Percentiles rank a stretch among this genome's conserved stretches.
These are phyloP conservation scores for Claviceps monticola DNA, from an alignment of 2,329 filamentous ascomycete species.

Conservation along the genomic window DNA sequence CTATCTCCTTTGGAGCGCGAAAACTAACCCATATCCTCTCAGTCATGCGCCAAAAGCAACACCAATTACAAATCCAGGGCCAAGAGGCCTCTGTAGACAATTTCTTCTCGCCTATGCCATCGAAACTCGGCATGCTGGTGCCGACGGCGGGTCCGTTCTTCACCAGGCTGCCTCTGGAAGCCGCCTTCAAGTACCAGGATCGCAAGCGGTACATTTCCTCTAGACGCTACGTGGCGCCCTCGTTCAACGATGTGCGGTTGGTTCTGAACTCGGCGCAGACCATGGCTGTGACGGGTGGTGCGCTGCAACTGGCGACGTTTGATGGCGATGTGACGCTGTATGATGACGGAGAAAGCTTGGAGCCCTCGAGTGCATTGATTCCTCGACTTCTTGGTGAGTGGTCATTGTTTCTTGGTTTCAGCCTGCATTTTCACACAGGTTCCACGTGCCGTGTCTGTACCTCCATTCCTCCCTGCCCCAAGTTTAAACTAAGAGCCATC, in stretches of 20 bases:
- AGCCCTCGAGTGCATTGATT: slow-evolving; percentile 65
- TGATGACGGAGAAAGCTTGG: slow-evolving; percentile 71
- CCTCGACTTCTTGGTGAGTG: slow-evolving; percentile 37
- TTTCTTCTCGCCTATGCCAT: slow-evolving; percentile 38
- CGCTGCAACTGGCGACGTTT: slow-evolving; percentile 79
- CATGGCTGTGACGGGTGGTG: slow-evolving; percentile 72
- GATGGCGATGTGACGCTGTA: slow-evolving; percentile 97
- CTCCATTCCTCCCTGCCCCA: not conserved
- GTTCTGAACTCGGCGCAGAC: slow-evolving; percentile 91
- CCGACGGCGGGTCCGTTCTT: slow-evolving; percentile 90
- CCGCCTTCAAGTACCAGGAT: slow-evolving; percentile 88
- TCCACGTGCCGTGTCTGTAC: not conserved
- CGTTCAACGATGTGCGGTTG: slow-evolving; percentile 90
- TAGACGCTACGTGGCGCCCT: slow-evolving; percentile 83
- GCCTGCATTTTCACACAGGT: no score
- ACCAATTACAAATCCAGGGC: slow-evolving; percentile 2
- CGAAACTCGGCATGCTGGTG: slow-evolving; percentile 84
- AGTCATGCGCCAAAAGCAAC: slow-evolving; percentile 55
- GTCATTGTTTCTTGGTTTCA: not conserved
- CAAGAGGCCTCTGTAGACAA: not conserved
- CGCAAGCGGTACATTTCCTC: slow-evolving; percentile 73
- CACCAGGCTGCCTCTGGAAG: slow-evolving; percentile 71
- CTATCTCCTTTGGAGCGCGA: no score
- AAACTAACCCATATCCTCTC: not conserved
- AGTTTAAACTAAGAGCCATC: not conserved